Conservation (phyloP, 129 eudicot species). For the Centaurea solstitialis region DNA sequence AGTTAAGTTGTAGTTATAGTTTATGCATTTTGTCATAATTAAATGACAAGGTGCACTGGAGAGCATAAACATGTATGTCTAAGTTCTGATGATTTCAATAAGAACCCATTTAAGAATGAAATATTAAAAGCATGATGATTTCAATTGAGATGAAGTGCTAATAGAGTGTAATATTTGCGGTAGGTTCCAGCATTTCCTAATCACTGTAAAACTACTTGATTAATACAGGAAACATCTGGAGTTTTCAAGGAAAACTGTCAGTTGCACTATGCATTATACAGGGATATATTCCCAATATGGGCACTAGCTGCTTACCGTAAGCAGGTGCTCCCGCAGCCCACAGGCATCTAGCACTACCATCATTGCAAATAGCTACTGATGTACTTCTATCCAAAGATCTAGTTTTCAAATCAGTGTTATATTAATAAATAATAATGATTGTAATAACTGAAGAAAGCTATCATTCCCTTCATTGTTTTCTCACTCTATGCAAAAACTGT, state of each 20-base stretch:
- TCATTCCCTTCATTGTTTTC: background rate
- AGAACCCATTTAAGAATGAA: no score
- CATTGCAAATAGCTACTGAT: background rate
- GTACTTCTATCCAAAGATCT: background rate
- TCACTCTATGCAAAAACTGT: background rate
- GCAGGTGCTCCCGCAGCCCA: background rate
- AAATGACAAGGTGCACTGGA: no score
- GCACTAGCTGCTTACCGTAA: constrained; percentile 49
- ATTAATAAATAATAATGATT: no score
- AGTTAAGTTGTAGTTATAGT: no score
- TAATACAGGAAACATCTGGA: constrained; percentile 45
- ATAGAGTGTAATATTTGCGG: background rate
- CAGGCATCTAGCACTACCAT: background rate
- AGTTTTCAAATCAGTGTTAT: background rate
- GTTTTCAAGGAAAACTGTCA: constrained; percentile 42
- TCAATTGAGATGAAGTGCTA: background rate
- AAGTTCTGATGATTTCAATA: no score
- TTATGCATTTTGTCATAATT: no score
- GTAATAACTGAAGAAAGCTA: background rate
- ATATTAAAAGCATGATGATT: no score
- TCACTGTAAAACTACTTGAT: background rate
- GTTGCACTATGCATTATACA: constrained; percentile 44
- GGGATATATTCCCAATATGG: constrained; percentile 50
- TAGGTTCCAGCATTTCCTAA: background rate
- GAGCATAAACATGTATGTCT: no score